Evolutionary conservation across 768 basidiomycete species (phyloP).

Genomic region (Leccinum incarnatum): DNA sequence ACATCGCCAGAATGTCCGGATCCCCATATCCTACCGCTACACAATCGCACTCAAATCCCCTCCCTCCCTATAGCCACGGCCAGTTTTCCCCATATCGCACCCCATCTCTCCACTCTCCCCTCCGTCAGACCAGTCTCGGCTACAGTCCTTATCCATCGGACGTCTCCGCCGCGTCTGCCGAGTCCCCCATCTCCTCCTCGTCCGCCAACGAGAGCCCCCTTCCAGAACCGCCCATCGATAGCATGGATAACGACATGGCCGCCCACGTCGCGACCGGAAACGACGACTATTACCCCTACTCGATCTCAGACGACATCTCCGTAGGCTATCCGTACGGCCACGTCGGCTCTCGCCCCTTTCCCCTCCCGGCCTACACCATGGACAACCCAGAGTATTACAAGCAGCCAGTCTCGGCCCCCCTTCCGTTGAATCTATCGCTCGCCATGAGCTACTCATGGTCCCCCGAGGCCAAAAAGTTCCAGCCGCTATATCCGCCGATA

Average conservation of each 20-base stretch:
- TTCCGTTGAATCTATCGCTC: conserved; percentile 32
- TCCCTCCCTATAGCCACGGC: conserved; percentile 12
- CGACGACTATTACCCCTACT: conserved; percentile 31
- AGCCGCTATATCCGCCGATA: conserved; percentile 34
- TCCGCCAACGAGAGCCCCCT: conserved; percentile 41
- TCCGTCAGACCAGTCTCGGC: conserved; percentile 16
- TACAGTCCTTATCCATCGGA: conserved; percentile 39
- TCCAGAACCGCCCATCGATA: conserved; percentile 37
- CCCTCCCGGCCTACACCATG: conserved; percentile 21
- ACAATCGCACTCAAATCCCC: conserved; percentile 18
- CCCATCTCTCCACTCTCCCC: conserved; percentile 15
- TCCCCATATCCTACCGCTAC: conserved; percentile 22
- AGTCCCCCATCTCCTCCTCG: conserved; percentile 41
- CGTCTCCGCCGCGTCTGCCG: conserved; percentile 34
- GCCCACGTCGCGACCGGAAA: conserved; percentile 23
- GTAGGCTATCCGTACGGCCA: conserved; percentile 25
- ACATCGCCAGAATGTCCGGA: conserved; percentile 22
- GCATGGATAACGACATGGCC: conserved; percentile 28
- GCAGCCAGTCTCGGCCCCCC: conserved; percentile 32
- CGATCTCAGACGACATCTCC: conserved; percentile 23
- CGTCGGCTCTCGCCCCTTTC: conserved; percentile 21
- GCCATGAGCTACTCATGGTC: conserved; percentile 35
- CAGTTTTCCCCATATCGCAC: conserved; percentile 25
- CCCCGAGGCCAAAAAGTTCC: conserved; percentile 33
- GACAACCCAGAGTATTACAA: conserved; percentile 30